Conservation (phyloP, 2,329 filamentous ascomycete genomes). For the Westerdykella aurantiaca region DNA sequence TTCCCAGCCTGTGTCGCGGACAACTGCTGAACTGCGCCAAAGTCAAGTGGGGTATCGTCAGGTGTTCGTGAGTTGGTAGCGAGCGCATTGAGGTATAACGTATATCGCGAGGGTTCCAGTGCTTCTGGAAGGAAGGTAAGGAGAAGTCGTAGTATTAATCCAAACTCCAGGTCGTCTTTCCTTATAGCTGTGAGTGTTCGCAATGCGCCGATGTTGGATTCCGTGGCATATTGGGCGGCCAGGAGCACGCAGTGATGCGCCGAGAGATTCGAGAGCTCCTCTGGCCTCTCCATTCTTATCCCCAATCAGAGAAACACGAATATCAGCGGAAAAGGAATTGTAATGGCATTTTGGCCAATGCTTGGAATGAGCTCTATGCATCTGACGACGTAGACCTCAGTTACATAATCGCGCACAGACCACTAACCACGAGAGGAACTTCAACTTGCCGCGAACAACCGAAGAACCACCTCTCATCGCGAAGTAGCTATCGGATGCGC, state of each 20-base stretch:
- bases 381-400: no score
- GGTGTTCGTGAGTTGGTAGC: slow-evolving; percentile 44
- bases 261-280: slow-evolving; percentile 44
- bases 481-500: no score
- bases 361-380: no score
- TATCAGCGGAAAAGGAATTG: no score
- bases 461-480: no score
- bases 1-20: slow-evolving; percentile 60
- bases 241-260: slow-evolving; percentile 66
- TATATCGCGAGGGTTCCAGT: slow-evolving; percentile 57
- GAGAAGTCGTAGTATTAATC: slow-evolving; percentile 65
- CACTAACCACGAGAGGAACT: no score
- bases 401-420: no score
- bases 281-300: slow-evolving; percentile 19
- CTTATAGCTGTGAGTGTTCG: slow-evolving; percentile 55
- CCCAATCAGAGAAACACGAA: no score
- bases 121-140: slow-evolving; percentile 74
- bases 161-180: slow-evolving; percentile 53
- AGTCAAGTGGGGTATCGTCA: slow-evolving; percentile 47
- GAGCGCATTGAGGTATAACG: slow-evolving; percentile 56
- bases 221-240: slow-evolving; percentile 63
- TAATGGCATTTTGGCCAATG: no score
- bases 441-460: no score
- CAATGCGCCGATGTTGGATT: slow-evolving; percentile 59
- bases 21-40: slow-evolving; percentile 51